Conservation (phyloP, 106 monocot genomes). For the Phalaenopsis aphrodite region DNA sequence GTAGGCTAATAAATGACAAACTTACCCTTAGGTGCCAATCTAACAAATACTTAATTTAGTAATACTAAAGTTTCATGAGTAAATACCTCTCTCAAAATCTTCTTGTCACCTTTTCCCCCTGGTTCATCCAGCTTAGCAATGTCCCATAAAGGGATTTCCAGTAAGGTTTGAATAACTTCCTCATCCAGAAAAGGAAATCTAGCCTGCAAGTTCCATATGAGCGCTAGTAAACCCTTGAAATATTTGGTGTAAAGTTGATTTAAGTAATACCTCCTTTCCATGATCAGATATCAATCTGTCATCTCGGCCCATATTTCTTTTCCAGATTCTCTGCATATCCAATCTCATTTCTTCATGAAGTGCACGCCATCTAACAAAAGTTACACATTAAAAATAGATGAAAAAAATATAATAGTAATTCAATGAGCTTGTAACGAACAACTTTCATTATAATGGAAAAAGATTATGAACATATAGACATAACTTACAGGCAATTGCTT, state of each 20-base stretch:
- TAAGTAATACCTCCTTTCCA: slow-evolving; percentile 74
- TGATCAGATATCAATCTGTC: slow-evolving; percentile 92
- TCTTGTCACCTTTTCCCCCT: slow-evolving; percentile 86
- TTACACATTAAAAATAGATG: neutral
- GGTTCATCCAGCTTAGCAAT: slow-evolving; percentile 73
- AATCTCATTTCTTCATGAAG: slow-evolving; percentile 85
- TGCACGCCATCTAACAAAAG: slow-evolving; percentile 48
- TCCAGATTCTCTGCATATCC: slow-evolving; percentile 99
- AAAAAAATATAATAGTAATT: neutral
- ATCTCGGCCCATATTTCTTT: slow-evolving; percentile 94
- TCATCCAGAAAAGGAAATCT: slow-evolving; percentile 98
- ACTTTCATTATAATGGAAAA: too few species aligned
- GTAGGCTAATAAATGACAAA: too few species aligned
- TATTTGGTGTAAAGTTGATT: neutral
- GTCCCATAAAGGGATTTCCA: slow-evolving; percentile 85
- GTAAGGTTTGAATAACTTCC: slow-evolving; percentile 70
- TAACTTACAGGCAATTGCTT: too few species aligned
- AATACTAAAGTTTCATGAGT: neutral
- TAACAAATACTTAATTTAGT: neutral
- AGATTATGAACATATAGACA: too few species aligned
- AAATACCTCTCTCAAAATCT: slow-evolving; percentile 91
- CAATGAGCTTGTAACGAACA: too few species aligned
- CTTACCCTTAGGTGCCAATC: too few species aligned
- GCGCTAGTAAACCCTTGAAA: neutral
- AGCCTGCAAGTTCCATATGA: slow-evolving; percentile 38